Evolutionary conservation across 768 basidiomycete species (phyloP).

Genomic region (Naganishia onofrii): DNA sequence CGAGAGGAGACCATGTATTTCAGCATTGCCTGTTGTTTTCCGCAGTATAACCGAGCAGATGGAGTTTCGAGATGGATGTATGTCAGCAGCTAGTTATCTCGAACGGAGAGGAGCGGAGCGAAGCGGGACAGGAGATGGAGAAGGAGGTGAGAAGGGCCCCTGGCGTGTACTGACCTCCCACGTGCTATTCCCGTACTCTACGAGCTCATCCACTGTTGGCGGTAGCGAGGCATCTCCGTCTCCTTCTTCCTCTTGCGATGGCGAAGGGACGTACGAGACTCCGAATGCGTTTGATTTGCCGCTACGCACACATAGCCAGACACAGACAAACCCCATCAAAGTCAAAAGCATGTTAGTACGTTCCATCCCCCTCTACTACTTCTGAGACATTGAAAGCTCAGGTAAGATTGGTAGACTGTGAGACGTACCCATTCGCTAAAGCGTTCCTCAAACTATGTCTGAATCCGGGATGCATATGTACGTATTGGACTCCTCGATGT

Average conservation of each 20-base stretch:
- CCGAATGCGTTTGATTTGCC: slow-evolving; percentile 39
- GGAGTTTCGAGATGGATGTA: too few relatives aligned
- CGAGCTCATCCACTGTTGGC: slow-evolving; percentile 33
- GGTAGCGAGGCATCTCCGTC: slow-evolving; percentile 23
- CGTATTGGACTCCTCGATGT: slow-evolving; percentile 35
- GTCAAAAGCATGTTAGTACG: too few relatives aligned
- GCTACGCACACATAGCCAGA: neutral
- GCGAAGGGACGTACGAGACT: slow-evolving; percentile 37
- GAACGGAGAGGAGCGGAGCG: too few relatives aligned
- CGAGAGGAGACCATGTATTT: slow-evolving; percentile 98
- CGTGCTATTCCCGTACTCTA: slow-evolving; percentile 43
- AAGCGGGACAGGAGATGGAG: neutral
- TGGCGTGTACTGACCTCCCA: slow-evolving; percentile 44
- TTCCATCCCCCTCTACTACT: too few relatives aligned
- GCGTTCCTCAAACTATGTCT: slow-evolving; percentile 46
- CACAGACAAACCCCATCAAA: too few relatives aligned
- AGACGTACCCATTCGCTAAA: slow-evolving; percentile 45
- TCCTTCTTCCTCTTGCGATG: too few relatives aligned
- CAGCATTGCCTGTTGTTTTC: slow-evolving; percentile 70
- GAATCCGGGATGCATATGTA: slow-evolving; percentile 41
- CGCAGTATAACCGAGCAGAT: too few relatives aligned
- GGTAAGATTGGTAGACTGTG: neutral
- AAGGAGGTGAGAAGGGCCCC: neutral
- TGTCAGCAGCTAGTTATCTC: too few relatives aligned
- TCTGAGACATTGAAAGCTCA: too few relatives aligned